Base-by-base conservation (phyloP, 371 early-diverging fungal species). In the Parasitella parasitica region DNA sequence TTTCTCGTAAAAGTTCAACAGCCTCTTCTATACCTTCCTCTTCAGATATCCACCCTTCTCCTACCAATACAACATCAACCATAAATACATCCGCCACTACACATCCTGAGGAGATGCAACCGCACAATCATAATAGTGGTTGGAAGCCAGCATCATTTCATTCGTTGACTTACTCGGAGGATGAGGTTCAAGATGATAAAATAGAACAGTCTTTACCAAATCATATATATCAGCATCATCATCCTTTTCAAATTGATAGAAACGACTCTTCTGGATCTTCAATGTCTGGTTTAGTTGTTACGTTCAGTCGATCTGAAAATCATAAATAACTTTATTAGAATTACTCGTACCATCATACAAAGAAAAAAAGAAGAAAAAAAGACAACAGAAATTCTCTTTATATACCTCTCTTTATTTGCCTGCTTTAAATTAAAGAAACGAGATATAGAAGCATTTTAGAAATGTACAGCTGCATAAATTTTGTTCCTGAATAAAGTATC, bases 281-380 rank as follows among this genome's bases (percentile, higher is more conserved):
- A 20, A 43, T 58, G 34, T 64, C 64, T 18, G 64, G 64, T 20
- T 26, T 64, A 13, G 37, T 64, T 5, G 59, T 64, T 20, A 63
- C 57, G 12, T 64, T 64, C 36, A 58, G 43, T 41, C 13, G 38
- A 46, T 32, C 32, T 8, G 32, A 32, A 1, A 32, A 32, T 32
- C 32, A 4, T 32, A 32, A 32, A n/a, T 32, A 32, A 32, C 3
- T 8, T 8, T 32, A 32, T 1, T 46, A 46, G 24, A 46, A 24
- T 12, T 22, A 46, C 22, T 9, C 20, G 46, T 24, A 46, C 12
- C 12, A 6, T 20, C 12, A 22, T 2, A 24, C 13, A 24, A 20
- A 46, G 24, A 5, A 22, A 43, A 1, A 32, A n/a, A n/a, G n/a
- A n/a, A n/a, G n/a, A 39, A 18, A 39, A 34, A 34, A 34, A 9